Conservation (phyloP, 306 rosid genomes). For the Cucumis cinereus region DNA sequence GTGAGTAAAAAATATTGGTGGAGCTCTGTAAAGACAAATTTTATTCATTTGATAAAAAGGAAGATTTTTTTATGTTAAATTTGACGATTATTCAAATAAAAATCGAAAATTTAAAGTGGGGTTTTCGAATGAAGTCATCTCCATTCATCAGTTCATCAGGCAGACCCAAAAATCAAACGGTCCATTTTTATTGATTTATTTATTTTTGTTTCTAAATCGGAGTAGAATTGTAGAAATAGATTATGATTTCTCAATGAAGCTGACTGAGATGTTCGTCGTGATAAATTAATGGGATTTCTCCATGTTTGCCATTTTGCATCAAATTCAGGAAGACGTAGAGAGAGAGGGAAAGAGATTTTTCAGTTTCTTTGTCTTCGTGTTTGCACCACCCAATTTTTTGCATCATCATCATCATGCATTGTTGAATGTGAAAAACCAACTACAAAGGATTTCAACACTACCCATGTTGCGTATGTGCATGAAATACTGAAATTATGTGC, state of each 20-base stretch:
- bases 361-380: constrained; percentile 3
- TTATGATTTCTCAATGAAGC: background rate
- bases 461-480: constrained; percentile 33
- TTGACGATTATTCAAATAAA: no score
- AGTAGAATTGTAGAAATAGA: background rate
- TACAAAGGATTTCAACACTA: constrained; percentile 12
- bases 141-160: no score
- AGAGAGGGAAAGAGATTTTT: constrained; percentile 1
- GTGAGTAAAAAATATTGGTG: no score
- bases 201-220: no score
- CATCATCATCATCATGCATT: constrained; percentile 19
- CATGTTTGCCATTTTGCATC: constrained; percentile 18
- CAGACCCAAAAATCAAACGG: background rate
- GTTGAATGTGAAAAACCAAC: constrained; percentile 10
- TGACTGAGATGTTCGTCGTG: background rate
- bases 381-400: constrained; percentile 21
- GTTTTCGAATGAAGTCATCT: no score
- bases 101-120: no score
- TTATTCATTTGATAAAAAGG: no score
- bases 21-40: no score
- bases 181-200: no score
- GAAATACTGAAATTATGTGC: constrained; percentile 42
- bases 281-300: constrained; percentile 1
- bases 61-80: no score
- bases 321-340: constrained; percentile 16